Percentiles rank a stretch among this genome's conserved stretches.
Evolutionary conservation across 345 rosid species (phyloP).

Genomic region (Lumnitzera littorea): DNA sequence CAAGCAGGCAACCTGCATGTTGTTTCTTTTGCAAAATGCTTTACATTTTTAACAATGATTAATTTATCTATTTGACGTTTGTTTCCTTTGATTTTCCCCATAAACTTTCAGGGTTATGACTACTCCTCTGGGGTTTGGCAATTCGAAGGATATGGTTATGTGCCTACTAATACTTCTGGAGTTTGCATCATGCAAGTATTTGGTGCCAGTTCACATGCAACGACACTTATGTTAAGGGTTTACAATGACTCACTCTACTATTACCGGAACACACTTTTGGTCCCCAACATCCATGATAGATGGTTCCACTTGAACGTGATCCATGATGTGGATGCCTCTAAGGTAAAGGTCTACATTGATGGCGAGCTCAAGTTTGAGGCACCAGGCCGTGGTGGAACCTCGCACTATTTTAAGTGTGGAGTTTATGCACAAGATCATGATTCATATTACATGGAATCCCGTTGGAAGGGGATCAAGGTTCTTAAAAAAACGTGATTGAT

Average conservation of each 20-base stretch:
- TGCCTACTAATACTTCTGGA: conserved; percentile 24
- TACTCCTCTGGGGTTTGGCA: conserved; percentile 33
- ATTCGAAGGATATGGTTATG: conserved; percentile 32
- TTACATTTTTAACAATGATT: too few relatives aligned
- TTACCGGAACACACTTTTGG: conserved; percentile 14
- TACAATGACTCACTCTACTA: conserved; percentile 25
- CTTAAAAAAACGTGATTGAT: conserved; percentile 5
- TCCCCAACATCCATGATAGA: conserved; percentile 13
- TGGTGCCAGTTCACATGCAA: conserved; percentile 20
- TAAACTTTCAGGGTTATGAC: conserved; percentile 16
- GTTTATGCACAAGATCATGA: conserved; percentile 18
- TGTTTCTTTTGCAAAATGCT: too few relatives aligned
- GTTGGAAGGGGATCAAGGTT: conserved; percentile 26
- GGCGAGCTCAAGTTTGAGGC: conserved; percentile 14
- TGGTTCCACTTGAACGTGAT: conserved; percentile 33
- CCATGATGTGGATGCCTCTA: conserved; percentile 23
- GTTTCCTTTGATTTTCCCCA: too few relatives aligned
- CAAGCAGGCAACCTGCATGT: too few relatives aligned
- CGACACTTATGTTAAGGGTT: conserved; percentile 27
- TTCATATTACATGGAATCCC: conserved; percentile 31
- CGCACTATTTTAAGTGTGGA: conserved; percentile 27
- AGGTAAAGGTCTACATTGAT: conserved; percentile 21
- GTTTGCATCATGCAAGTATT: conserved; percentile 31
- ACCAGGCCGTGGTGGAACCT: conserved; percentile 22
- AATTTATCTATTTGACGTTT: too few relatives aligned